phyloP scores from a whole-genome alignment of 768 basidiomycete species.

The Leccinum longicurvipes region DNA sequence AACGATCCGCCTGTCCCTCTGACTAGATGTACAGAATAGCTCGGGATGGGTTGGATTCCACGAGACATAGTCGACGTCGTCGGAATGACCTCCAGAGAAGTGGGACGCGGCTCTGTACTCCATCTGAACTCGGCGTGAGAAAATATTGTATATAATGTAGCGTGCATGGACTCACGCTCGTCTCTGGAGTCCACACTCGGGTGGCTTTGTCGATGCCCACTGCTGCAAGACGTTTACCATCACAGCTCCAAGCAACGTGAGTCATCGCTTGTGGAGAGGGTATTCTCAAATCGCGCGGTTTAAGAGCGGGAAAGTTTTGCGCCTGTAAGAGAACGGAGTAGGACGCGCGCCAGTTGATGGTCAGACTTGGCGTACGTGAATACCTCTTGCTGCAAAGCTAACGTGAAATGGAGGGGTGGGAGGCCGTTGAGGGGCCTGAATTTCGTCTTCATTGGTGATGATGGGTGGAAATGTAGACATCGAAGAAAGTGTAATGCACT shows the following conservation, averaged over 20 bases:
- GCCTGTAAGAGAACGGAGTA: constrained; percentile 42
- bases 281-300: constrained; percentile 71
- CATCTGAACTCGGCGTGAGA: constrained; percentile 44
- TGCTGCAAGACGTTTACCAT: constrained; percentile 77
- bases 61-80: constrained; percentile 78
- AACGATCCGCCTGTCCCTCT: constrained; percentile 68
- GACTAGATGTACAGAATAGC: constrained; percentile 75
- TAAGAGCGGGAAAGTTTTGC: constrained; percentile 77
- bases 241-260: constrained; percentile 82
- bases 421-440: constrained; percentile 53
- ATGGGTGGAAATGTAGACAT: constrained; percentile 25
- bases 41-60: constrained; percentile 89
- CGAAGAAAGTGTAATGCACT: no score
- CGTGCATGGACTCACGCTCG: constrained; percentile 53
- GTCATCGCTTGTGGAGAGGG: constrained; percentile 62
- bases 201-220: constrained; percentile 79
- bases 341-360: constrained; percentile 8
- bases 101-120: constrained; percentile 63
- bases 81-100: constrained; percentile 69
- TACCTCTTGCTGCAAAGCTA: constrained; percentile 63
- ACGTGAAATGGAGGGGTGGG: constrained; percentile 73
- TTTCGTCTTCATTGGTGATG: constrained; percentile 51
- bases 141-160: not conserved
- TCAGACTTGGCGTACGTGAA: constrained; percentile 54
- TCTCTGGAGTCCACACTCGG: constrained; percentile 76